Conservation (phyloP, 148 eudicot species). For the Hydrangea macrophylla region DNA sequence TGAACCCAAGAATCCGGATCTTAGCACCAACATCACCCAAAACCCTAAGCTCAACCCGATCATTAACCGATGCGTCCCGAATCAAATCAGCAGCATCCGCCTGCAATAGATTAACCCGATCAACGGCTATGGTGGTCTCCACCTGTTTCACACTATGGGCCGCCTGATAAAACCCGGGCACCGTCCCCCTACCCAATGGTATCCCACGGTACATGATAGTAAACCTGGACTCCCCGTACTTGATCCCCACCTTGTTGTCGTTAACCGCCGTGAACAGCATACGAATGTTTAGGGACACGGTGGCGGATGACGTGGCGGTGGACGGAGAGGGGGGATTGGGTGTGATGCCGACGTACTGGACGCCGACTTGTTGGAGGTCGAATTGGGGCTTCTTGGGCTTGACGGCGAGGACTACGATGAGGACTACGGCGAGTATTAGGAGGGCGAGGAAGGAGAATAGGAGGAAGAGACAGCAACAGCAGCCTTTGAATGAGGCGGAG, state of each 20-base stretch:
- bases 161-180: conserved; percentile 74
- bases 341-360: conserved; percentile 65
- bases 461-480: conserved; percentile 90
- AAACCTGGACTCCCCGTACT: conserved; percentile 71
- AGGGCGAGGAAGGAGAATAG: conserved; percentile 76
- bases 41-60: conserved; percentile 78
- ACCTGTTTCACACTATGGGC: conserved; percentile 65
- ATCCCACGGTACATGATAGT: conserved; percentile 83
- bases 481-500: conserved; percentile 71
- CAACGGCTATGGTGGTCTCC: conserved; percentile 58
- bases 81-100: conserved; percentile 72
- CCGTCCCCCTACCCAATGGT: conserved; percentile 66
- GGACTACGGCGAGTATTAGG: conserved; percentile 60
- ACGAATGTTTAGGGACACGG: conserved; percentile 56
- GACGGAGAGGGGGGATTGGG: conserved; percentile 19
- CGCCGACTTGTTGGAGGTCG: conserved; percentile 77
- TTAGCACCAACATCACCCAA: conserved; percentile 91
- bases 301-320: conserved; percentile 35
- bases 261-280: conserved; percentile 69
- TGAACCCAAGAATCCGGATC: conserved; percentile 69
- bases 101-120: conserved; percentile 65
- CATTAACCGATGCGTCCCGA: conserved; percentile 64
- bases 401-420: conserved; percentile 69
- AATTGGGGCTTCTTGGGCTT: conserved; percentile 86
- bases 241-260: conserved; percentile 87